Evolutionary conservation across 179 eudicot species (phyloP), one percentile per base, ranked within the genome.

Genomic region (Nepenthes alata): DNA sequence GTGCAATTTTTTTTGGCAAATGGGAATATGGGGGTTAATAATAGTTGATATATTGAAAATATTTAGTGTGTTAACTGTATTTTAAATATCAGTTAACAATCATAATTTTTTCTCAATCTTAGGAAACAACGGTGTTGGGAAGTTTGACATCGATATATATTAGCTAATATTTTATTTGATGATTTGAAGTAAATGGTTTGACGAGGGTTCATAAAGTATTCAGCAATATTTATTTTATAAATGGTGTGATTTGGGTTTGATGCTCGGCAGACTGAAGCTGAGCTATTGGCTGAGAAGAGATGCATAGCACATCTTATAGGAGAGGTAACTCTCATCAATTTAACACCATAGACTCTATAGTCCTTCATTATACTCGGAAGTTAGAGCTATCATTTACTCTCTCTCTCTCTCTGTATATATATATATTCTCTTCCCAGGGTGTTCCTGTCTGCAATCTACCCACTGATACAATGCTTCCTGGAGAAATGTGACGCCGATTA

Each of bases 391-490:
- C 5, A 11, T 12, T 52, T 16, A 12, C 1, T 4, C 48, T 12
- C 49, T 15, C 41, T 58, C 25, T 25, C 25, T 25, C 25, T 25
- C 25, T 25, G 0, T 25, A 0, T 45, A 0, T 25, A 0, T 45
- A 10, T 47, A 1, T 14, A 2, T 49, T 11, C 52, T 16, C 7
- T 11, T 58, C 61, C 15, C 82, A 89, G 96, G 98, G 98, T 60
- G 76, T 86, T 53, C 85, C 89, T 52, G 86, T 89, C 11, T 91
- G 98, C 70, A 96, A 86, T 73, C 93, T 91, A 62, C 98, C 98
- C 0, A 95, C 74, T 14, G 98, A 91, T 67, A 91, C 98, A 0
- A 91, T 91, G 98, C 96, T 91, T 76, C 96, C 98, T 0, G 98
- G 98, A 73, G 98, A 91, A 71, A 73, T 84, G 95, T 91, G 84